Conservation (phyloP, 208 protist species). For the Trypanosoma platydactyli region DNA sequence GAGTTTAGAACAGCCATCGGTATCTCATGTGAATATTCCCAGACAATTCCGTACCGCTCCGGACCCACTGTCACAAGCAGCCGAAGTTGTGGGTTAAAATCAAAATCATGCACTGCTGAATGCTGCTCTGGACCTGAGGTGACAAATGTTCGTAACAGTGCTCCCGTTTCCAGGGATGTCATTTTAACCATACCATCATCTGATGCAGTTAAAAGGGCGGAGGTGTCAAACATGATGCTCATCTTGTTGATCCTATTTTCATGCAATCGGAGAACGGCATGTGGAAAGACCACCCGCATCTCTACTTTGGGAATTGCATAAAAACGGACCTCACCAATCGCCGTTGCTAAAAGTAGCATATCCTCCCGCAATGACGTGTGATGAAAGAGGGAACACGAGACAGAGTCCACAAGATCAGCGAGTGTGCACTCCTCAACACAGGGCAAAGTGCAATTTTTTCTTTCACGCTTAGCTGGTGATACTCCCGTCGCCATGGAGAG, state of each 20-base stretch:
- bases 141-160: conserved; percentile 45
- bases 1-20: conserved; percentile 63
- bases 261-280: conserved; percentile 37
- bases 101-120: conserved; percentile 63
- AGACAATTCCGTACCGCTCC: conserved; percentile 75
- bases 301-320: conserved; percentile 41
- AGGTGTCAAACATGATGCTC: conserved; percentile 47
- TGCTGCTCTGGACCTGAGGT: conserved; percentile 41
- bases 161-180: conserved; percentile 64
- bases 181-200: conserved; percentile 69
- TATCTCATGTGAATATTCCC: conserved; percentile 66
- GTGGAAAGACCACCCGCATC: conserved; percentile 40
- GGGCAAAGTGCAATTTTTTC: conserved; percentile 56
- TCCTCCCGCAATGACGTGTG: conserved; percentile 64
- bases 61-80: conserved; percentile 77
- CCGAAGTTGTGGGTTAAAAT: conserved; percentile 47
- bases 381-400: conserved; percentile 57
- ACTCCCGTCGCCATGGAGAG: not conserved
- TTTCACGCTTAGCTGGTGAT: conserved; percentile 15
- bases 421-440: conserved; percentile 62
- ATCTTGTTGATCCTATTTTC: conserved; percentile 69
- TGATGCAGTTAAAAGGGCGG: conserved; percentile 60
- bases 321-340: conserved; percentile 58
- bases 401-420: conserved; percentile 56
- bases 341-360: conserved; percentile 66